phyloP scores from a whole-genome alignment of 768 basidiomycete species.

The Leccinum disarticulatum region DNA sequence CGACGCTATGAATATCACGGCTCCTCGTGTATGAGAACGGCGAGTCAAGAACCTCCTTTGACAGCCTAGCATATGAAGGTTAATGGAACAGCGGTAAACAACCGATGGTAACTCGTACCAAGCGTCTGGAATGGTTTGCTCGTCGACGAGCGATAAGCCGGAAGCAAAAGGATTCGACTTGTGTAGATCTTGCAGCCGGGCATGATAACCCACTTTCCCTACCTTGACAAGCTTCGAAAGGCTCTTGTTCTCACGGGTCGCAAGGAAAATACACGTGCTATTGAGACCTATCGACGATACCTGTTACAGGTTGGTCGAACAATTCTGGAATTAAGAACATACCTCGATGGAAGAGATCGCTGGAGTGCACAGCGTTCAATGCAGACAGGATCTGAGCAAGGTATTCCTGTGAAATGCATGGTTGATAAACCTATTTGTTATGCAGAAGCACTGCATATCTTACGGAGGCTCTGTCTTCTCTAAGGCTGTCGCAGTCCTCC shows the following conservation, averaged over 20 bases:
- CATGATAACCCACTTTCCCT: conserved; percentile 68
- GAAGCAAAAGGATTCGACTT: conserved; percentile 76
- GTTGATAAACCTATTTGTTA: neutral
- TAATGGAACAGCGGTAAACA: neutral
- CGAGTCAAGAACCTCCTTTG: conserved; percentile 76
- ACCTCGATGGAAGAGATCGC: conserved; percentile 72
- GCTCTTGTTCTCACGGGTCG: conserved; percentile 46
- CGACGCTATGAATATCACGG: conserved; percentile 82
- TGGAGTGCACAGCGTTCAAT: conserved; percentile 63
- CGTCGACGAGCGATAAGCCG: conserved; percentile 16
- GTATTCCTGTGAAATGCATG: conserved; percentile 56
- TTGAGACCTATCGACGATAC: conserved; percentile 46
- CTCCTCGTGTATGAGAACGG: conserved; percentile 73
- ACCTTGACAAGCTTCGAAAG: conserved; percentile 72
- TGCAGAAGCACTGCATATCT: conserved; percentile 20
- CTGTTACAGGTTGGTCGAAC: neutral
- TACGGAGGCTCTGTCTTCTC: conserved; percentile 69
- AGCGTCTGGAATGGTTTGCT: conserved; percentile 28
- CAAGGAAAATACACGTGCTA: conserved; percentile 60
- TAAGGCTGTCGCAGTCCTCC: conserved; percentile 73
- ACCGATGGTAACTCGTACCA: conserved; percentile 17
- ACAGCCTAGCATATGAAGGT: conserved; percentile 48
- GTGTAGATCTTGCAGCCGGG: conserved; percentile 75
- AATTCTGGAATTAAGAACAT: neutral
- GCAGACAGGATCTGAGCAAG: conserved; percentile 70